phyloP scores from a whole-genome alignment of 441 rosid species.

The Capsella rubella region DNA sequence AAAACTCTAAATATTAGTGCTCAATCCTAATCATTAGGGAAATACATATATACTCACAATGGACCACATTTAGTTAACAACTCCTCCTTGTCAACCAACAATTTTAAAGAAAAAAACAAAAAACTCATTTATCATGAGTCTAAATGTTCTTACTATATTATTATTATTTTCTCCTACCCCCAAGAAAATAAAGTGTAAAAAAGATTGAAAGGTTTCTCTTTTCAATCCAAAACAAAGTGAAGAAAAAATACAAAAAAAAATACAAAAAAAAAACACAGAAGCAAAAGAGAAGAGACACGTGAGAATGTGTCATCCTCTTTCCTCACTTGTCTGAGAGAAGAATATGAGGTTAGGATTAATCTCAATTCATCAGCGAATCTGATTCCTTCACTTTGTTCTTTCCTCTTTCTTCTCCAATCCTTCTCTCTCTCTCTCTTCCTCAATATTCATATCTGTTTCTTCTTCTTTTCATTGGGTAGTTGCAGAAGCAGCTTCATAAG shows the following conservation, averaged over 20 bases:
- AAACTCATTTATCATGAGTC: too few species aligned
- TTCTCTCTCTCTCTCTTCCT: conserved; percentile 5
- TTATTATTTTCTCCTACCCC: too few species aligned
- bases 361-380: conserved; percentile 42
- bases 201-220: background rate
- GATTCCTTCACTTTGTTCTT: conserved; percentile 42
- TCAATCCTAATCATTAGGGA: too few species aligned
- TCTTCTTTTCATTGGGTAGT: background rate
- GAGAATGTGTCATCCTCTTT: conserved; percentile 2
- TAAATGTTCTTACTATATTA: too few species aligned
- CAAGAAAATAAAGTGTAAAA: background rate
- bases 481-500: background rate
- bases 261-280: background rate
- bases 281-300: conserved; percentile 31
- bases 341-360: conserved; percentile 44
- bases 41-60: too few species aligned
- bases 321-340: conserved; percentile 18
- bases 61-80: too few species aligned
- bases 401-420: conserved; percentile 32
- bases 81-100: too few species aligned
- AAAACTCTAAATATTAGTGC: too few species aligned
- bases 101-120: too few species aligned
- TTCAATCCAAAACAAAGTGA: background rate
- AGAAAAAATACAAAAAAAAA: background rate
- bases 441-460: conserved; percentile 8